phyloP scores from a whole-genome alignment of 1,284 basidiomycete species.

The Apiotrichum akiyoshidainum region DNA sequence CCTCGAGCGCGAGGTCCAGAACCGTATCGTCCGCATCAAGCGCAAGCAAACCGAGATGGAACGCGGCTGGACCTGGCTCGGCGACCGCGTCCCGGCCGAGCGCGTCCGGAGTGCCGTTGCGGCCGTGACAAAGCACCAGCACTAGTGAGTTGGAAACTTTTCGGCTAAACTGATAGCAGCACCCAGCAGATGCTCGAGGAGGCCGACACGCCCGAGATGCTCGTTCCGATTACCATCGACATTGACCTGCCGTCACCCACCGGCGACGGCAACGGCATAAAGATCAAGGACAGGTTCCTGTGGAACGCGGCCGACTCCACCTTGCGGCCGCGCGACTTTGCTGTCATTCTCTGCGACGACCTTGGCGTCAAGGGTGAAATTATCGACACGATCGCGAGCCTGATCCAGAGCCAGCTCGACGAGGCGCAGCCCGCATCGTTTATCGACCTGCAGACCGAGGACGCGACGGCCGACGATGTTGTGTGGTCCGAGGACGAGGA shows the following conservation, averaged over 20 bases:
- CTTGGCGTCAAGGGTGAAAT: constrained; percentile 73
- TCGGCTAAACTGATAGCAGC: constrained; percentile 49
- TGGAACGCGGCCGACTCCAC: constrained; percentile 81
- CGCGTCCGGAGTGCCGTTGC: constrained; percentile 66
- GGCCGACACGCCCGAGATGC: constrained; percentile 62
- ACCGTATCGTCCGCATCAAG: constrained; percentile 48
- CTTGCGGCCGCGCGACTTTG: constrained; percentile 79
- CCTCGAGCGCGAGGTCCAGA: constrained; percentile 6
- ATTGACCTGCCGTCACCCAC: constrained; percentile 70
- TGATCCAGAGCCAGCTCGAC: constrained; percentile 85
- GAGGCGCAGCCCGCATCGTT: constrained; percentile 76
- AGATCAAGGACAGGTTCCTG: constrained; percentile 92
- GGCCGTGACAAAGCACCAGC: constrained; percentile 63
- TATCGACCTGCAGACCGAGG: constrained; percentile 54
- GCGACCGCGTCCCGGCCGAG: constrained; percentile 74
- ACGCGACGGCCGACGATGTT: constrained; percentile 41
- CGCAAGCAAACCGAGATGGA: constrained; percentile 47
- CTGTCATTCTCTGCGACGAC: constrained; percentile 80
- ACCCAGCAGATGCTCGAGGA: constrained; percentile 63
- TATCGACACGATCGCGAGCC: constrained; percentile 72
- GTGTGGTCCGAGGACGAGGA: constrained; percentile 34
- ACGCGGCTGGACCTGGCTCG: constrained; percentile 81
- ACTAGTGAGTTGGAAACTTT: constrained; percentile 57
- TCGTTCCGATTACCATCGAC: constrained; percentile 90
- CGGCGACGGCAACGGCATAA: constrained; percentile 57